Evolutionary conservation across 164 flowering plant species (phyloP).

Genomic region (Vitis vinifera): ASM3070453v1 NC_081819.1:21915501-21916000

Average conservation of each 20-base stretch:
- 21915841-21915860: not conserved
- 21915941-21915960: constrained; percentile 54
- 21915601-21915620: not conserved
- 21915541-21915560: not conserved
- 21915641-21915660: constrained; percentile 1
- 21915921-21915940: constrained; percentile 64
- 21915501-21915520: constrained; percentile 38
- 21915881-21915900: constrained; percentile 77
- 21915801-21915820: constrained; percentile 4
- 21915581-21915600: not conserved
- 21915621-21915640: not conserved
- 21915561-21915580: not conserved
- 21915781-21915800: constrained; percentile 73
- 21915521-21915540: constrained; percentile 47
- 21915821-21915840: too few species aligned
- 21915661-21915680: constrained; percentile 47
- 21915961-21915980: constrained; percentile 74
- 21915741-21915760: constrained; percentile 62
- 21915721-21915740: constrained; percentile 67
- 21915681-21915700: constrained; percentile 30
- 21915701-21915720: constrained; percentile 41
- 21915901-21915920: constrained; percentile 80
- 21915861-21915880: constrained; percentile 70
- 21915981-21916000: constrained; percentile 84
- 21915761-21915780: constrained; percentile 73